These are phyloP conservation scores for Arthrocladium fulminans DNA, from an alignment of 2,329 filamentous ascomycete genomes.

Conservation along the genomic window DNA sequence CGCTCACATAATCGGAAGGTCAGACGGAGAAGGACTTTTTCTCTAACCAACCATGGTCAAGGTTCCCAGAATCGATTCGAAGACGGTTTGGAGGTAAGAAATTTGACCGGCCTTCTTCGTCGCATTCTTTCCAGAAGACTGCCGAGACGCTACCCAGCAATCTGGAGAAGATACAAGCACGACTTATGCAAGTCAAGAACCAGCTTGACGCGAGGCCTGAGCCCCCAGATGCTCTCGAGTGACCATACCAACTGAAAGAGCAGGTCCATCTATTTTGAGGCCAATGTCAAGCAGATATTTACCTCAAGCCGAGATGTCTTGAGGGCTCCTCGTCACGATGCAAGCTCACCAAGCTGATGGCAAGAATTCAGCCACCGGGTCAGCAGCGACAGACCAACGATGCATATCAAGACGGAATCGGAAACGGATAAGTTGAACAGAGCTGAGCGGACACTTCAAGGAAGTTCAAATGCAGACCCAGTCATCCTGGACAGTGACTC, in stretches of 20 bases:
- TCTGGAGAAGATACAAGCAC: constrained; percentile 2
- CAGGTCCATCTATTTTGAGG: constrained; percentile 1
- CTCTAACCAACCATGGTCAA: not conserved
- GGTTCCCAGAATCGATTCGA: not conserved
- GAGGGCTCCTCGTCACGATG: not conserved
- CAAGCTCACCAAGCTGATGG: not conserved
- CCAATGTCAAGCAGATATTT: not conserved
- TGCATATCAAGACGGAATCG: not conserved
- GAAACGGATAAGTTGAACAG: not conserved
- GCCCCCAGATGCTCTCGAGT: constrained; percentile 1
- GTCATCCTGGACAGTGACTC: not conserved
- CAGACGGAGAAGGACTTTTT: constrained; percentile 4
- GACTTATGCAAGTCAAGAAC: not conserved
- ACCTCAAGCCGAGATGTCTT: not conserved
- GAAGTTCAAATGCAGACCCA: not conserved
- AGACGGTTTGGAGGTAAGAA: not conserved
- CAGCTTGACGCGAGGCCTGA: not conserved
- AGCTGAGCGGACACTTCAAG: constrained; percentile 2
- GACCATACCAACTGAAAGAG: constrained; percentile 2
- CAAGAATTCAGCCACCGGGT: not conserved
- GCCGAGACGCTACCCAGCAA: constrained; percentile 1
- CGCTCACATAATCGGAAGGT: too few species aligned
- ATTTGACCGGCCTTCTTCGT: constrained; percentile 1
- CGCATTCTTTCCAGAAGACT: constrained; percentile 5
- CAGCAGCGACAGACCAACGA: not conserved